These are phyloP conservation scores for Boletus reticulatus DNA, from an alignment of 768 basidiomycete genomes.

Conservation along the genomic window DNA sequence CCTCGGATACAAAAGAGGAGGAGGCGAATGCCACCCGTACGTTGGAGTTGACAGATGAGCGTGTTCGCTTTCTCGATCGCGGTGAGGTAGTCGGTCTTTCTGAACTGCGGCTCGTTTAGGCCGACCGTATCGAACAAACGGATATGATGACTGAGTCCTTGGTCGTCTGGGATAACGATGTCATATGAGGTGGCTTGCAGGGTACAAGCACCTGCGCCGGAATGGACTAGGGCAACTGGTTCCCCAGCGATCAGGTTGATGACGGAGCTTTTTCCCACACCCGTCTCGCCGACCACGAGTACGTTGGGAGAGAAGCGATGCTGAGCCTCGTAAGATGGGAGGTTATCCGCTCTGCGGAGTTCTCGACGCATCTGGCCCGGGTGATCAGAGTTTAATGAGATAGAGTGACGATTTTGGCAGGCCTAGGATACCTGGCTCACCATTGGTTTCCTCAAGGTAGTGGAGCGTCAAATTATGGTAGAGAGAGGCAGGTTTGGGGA, in stretches of 20 bases:
- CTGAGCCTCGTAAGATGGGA: conserved; percentile 20
- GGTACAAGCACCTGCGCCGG: conserved; percentile 36
- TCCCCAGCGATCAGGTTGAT: conserved; percentile 38
- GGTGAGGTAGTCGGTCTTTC: conserved; percentile 23
- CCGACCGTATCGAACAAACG: conserved; percentile 36
- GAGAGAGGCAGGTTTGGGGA: conserved; percentile 1
- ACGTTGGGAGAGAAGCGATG: conserved; percentile 33
- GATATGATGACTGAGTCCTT: conserved; percentile 19
- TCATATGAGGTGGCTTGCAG: conserved; percentile 29
- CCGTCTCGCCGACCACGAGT: conserved; percentile 35
- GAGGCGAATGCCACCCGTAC: conserved; percentile 31
- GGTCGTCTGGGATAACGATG: conserved; percentile 17
- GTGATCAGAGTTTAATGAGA: conserved; percentile 3
- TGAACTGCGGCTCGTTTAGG: conserved; percentile 26
- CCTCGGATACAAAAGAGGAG: conserved; percentile 35
- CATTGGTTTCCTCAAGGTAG: neutral
- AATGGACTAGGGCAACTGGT: conserved; percentile 26
- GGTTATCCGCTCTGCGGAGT: conserved; percentile 5
- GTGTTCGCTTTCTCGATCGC: conserved; percentile 32
- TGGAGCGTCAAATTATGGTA: neutral
- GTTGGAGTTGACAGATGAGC: conserved; percentile 35
- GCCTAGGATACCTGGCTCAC: conserved; percentile 9
- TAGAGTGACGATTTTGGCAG: neutral
- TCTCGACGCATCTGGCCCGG: conserved; percentile 13
- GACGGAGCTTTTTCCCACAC: conserved; percentile 39